phyloP scores from a whole-genome alignment of 352 stramenopile genomes.

The Phytophthora hybrid region DNA sequence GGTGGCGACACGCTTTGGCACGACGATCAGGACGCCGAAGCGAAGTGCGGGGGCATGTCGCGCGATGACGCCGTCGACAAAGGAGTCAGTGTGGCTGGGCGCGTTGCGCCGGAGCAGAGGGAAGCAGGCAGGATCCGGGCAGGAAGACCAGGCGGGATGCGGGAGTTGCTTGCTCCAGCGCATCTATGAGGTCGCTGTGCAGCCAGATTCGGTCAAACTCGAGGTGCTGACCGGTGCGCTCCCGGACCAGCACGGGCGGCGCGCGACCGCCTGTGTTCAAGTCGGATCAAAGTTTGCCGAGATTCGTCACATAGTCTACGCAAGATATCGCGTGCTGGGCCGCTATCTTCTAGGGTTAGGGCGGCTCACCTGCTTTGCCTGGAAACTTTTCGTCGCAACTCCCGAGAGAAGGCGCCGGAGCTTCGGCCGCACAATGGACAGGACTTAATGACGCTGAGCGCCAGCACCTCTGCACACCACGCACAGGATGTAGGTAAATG shows the following conservation, averaged over 20 bases:
- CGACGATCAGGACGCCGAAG: slow-evolving; percentile 14
- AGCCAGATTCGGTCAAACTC: slow-evolving; percentile 11
- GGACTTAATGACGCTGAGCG: not conserved
- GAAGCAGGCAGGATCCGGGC: slow-evolving; percentile 33
- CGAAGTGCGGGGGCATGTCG: slow-evolving; percentile 8
- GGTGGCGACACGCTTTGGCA: not conserved
- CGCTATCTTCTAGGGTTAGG: slow-evolving; percentile 31
- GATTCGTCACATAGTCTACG: slow-evolving; percentile 2
- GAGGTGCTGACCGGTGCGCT: slow-evolving; percentile 18
- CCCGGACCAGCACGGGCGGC: slow-evolving; percentile 9
- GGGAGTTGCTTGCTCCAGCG: slow-evolving; percentile 28
- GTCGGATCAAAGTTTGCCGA: slow-evolving; percentile 11
- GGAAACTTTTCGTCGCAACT: slow-evolving; percentile 24
- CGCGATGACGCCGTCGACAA: not conserved
- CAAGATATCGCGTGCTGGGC: slow-evolving; percentile 12
- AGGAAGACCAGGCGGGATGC: slow-evolving; percentile 31
- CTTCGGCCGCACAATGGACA: not conserved
- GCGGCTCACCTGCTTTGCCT: slow-evolving; percentile 8
- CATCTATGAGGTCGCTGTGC: slow-evolving; percentile 28
- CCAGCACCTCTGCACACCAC: no score
- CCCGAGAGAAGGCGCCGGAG: not conserved
- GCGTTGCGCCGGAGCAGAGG: slow-evolving; percentile 19
- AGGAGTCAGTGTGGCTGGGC: slow-evolving; percentile 29
- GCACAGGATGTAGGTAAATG: no score
- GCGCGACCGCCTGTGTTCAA: not conserved